phyloP scores from a whole-genome alignment of 2,329 filamentous ascomycete genomes.

The Curvularia sp. region DNA sequence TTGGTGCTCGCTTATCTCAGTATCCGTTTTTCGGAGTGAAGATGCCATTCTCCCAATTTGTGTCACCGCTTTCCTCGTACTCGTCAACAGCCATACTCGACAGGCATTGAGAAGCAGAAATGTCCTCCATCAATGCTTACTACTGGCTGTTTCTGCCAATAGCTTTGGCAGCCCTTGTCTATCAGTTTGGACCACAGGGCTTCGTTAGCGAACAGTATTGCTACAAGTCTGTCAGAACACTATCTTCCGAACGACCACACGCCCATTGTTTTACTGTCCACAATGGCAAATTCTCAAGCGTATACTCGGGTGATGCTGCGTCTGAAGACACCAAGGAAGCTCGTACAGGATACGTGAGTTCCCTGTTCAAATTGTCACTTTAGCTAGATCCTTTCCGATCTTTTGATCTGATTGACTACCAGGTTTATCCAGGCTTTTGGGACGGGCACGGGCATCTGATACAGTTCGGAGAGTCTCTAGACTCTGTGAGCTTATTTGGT shows the following conservation, averaged over 20 bases:
- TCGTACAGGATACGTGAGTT: constrained; percentile 57
- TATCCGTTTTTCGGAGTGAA: not conserved
- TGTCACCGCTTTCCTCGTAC: not conserved
- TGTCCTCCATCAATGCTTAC: constrained; percentile 31
- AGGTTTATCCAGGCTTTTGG: constrained; percentile 68
- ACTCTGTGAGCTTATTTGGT: constrained; percentile 70
- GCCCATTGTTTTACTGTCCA: constrained; percentile 64
- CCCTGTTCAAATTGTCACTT: too few species aligned
- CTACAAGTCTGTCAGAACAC: constrained; percentile 56
- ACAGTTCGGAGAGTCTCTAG: constrained; percentile 71
- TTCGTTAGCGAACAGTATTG: constrained; percentile 45
- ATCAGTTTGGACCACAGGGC: constrained; percentile 34
- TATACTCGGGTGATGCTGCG: constrained; percentile 41
- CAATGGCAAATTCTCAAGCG: constrained; percentile 57
- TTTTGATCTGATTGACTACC: too few species aligned
- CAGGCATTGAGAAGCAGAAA: constrained; percentile 14
- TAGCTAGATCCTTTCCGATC: too few species aligned
- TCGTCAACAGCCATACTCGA: not conserved
- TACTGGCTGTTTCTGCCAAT: constrained; percentile 37
- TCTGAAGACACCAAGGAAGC: constrained; percentile 18
- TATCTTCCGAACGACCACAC: constrained; percentile 46
- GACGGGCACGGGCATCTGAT: constrained; percentile 74
- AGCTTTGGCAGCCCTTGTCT: constrained; percentile 37
- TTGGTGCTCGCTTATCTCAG: constrained; percentile 12
- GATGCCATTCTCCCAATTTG: not conserved